Base-by-base conservation (phyloP, 2,329 filamentous ascomycete species). In the Coniochaeta pulveracea region DNA sequence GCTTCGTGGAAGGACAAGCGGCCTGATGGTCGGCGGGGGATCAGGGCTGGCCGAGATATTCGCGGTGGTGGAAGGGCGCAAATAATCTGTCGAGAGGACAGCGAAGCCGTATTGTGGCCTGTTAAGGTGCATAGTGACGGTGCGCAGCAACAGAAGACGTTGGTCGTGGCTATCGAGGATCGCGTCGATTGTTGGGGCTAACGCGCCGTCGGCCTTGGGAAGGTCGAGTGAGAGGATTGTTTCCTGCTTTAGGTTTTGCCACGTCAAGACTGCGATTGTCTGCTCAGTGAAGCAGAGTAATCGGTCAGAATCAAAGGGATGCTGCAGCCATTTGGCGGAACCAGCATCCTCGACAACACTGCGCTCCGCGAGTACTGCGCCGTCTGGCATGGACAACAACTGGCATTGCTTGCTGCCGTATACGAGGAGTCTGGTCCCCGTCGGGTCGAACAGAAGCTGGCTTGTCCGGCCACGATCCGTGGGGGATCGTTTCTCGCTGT, bases 31-130 rank as follows among this genome's bases (percentile, higher is more conserved):
- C 3, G 30, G 5, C 6, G 19, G 14, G 22, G 22, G n/a, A 9
- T 24, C 22, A n/a, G n/a, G n/a, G n/a, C n/a, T n/a, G n/a, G n/a
- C n/a, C n/a, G n/a, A n/a, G n/a, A n/a, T n/a, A n/a, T 14, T 27
- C 2, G n/a, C 12, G 4, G 15, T 23, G 19, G 23, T 12, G 2
- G 34, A 19, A 10, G 19, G 19, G 5, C 34, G 21, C 12, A 39
- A 22, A 9, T 37, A 5, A 6, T 24, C 27, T 9, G 33, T 61
- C 12, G 30, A 31, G 14, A 37, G 24, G 15, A 37, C 16, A 11
- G 12, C 16, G 25, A 37, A 26, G 27, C 34, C 19, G 24, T 34
- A 33, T 12, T 8, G n/a, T n/a, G n/a, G n/a, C n/a, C n/a, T n/a
- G n/a, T n/a, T n/a, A n/a, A n/a, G n/a, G n/a, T n/a, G n/a, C n/a